Conservation (phyloP, 345 rosid genomes). For the Hypericum perforatum region DNA sequence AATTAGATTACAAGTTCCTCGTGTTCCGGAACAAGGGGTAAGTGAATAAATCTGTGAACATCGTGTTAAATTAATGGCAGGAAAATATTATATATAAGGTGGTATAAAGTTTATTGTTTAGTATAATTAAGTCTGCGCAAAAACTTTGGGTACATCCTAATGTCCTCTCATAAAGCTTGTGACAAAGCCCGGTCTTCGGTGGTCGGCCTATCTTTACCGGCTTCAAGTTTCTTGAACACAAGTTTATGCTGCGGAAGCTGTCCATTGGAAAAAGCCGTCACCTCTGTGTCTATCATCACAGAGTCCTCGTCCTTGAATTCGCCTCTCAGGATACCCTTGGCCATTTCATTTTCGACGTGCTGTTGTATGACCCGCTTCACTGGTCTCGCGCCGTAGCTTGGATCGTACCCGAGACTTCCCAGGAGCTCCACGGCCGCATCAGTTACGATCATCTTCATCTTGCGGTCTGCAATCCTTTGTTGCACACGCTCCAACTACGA, state of each 20-base stretch:
- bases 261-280: constrained; percentile 56
- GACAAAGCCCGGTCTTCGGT: constrained; percentile 31
- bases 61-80: too few species aligned
- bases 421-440: constrained; percentile 75
- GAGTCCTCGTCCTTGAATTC: constrained; percentile 81
- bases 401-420: constrained; percentile 84
- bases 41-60: too few species aligned
- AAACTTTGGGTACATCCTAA: too few species aligned
- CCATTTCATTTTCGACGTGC: constrained; percentile 85
- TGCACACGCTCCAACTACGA: constrained; percentile 84
- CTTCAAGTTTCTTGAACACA: constrained; percentile 41
- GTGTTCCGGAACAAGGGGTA: too few species aligned
- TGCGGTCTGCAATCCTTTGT: constrained; percentile 75
- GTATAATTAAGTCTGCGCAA: too few species aligned
- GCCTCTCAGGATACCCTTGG: constrained; percentile 89
- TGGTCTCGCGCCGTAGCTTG: constrained; percentile 93
- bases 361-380: constrained; percentile 97
- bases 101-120: too few species aligned
- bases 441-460: constrained; percentile 60
- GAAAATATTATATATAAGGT: too few species aligned
- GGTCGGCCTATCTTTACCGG: constrained; percentile 17
- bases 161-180: constrained; percentile 10
- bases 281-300: constrained; percentile 59
- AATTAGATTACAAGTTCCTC: too few species aligned
- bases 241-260: constrained; percentile 84